A percentile compares a stretch with the other conserved stretches of the same genome.
Conservation (phyloP, 2,329 filamentous ascomycete genomes). For the Mariannaea elegans region DNA sequence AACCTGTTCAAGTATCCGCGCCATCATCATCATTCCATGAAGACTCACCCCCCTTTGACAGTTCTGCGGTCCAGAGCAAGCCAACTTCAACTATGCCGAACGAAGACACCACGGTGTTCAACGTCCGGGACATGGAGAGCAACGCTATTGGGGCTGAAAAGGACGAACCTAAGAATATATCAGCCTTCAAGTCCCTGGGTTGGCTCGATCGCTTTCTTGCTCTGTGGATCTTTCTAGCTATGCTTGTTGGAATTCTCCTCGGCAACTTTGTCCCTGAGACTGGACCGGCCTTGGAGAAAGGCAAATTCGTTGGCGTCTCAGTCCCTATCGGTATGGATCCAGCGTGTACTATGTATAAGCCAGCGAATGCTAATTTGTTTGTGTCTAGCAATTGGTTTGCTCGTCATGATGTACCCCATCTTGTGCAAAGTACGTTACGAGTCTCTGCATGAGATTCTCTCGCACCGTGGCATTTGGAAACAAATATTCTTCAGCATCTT, state of each 20-base stretch:
- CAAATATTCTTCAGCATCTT: constrained; percentile 81
- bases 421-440: constrained; percentile 87
- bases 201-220: constrained; percentile 71
- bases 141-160: too few species aligned
- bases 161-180: constrained; percentile 29
- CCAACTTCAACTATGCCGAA: too few species aligned
- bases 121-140: constrained; percentile 20
- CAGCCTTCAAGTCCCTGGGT: constrained; percentile 64
- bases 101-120: too few species aligned
- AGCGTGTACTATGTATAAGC: background rate
- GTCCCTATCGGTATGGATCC: constrained; percentile 66
- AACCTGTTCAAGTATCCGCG: too few species aligned
- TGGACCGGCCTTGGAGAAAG: constrained; percentile 70
- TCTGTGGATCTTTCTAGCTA: constrained; percentile 81
- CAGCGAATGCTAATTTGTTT: background rate
- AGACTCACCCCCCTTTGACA: too few species aligned
- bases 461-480: constrained; percentile 72
- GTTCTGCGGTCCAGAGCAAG: too few species aligned
- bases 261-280: constrained; percentile 77
- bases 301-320: constrained; percentile 75
- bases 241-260: constrained; percentile 77
- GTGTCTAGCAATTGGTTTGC: constrained; percentile 75
- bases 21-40: too few species aligned
- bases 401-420: constrained; percentile 96
- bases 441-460: constrained; percentile 72